phyloP scores from a whole-genome alignment of 2,329 filamentous ascomycete species.

The Metarhizium sp. region DNA sequence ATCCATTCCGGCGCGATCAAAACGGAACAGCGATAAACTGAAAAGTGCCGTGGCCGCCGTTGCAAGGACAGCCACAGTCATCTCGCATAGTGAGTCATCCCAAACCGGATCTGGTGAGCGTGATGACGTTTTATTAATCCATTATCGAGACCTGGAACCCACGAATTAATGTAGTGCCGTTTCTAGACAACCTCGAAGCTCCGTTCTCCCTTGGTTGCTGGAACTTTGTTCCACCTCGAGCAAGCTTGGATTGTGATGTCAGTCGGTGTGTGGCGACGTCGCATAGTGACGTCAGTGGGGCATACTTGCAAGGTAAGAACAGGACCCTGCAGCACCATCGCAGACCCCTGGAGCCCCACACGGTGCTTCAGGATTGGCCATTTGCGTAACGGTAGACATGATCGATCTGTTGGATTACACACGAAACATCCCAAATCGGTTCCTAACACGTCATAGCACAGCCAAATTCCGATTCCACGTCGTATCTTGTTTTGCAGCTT shows the following conservation, averaged over 20 bases:
- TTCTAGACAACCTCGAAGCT: too few relatives aligned
- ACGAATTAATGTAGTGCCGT: too few relatives aligned
- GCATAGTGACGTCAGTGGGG: conserved; percentile 18
- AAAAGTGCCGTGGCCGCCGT: too few relatives aligned
- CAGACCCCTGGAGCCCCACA: conserved; percentile 1
- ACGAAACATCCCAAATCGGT: conserved; percentile 1
- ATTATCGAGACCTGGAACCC: too few relatives aligned
- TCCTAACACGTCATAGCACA: conserved; percentile 2
- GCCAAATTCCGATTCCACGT: conserved; percentile 20
- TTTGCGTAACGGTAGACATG: not conserved
- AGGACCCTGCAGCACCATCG: conserved; percentile 5
- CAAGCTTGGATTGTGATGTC: conserved; percentile 14
- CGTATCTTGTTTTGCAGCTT: conserved; percentile 8
- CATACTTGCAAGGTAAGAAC: conserved; percentile 8
- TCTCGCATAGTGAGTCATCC: too few relatives aligned
- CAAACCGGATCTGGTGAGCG: too few relatives aligned
- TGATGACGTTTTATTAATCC: too few relatives aligned
- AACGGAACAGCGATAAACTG: too few relatives aligned
- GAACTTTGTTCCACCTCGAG: not conserved
- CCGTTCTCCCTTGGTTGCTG: not conserved
- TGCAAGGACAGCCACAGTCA: too few relatives aligned
- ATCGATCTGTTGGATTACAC: conserved; percentile 3
- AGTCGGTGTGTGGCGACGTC: conserved; percentile 8
- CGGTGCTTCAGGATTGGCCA: not conserved
- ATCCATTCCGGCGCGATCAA: not conserved